Percentiles rank a stretch among this genome's conserved stretches.
Evolutionary conservation across 768 basidiomycete species (phyloP).

Genomic region (Paxillus involutus): DNA sequence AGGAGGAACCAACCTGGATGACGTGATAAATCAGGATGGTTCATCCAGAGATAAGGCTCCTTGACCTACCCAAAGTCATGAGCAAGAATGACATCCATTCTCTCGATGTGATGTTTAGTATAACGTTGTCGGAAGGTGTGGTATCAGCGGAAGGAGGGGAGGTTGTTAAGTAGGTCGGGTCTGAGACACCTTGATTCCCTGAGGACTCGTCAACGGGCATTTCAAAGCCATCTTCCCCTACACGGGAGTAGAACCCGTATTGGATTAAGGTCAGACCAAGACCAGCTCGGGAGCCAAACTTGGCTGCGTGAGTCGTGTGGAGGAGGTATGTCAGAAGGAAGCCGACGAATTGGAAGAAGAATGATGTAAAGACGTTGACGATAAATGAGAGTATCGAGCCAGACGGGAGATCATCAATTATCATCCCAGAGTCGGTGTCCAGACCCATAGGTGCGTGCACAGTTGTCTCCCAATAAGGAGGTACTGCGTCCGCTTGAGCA

Average conservation of each 20-base stretch:
- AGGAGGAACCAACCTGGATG: constrained; percentile 87
- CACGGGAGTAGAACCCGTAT: constrained; percentile 76
- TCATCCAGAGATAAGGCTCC: not conserved
- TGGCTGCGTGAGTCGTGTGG: constrained; percentile 88
- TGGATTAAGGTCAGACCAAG: constrained; percentile 96
- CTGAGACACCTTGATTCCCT: constrained; percentile 11
- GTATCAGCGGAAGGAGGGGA: constrained; percentile 26
- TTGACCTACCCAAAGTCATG: constrained; percentile 74
- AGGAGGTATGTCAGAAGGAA: constrained; percentile 92
- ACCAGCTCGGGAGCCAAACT: constrained; percentile 90
- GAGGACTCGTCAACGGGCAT: constrained; percentile 15
- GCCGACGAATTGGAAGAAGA: constrained; percentile 97
- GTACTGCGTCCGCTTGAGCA: constrained; percentile 87
- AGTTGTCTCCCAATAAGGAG: constrained; percentile 96
- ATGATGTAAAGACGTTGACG: constrained; percentile 80
- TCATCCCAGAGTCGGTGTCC: constrained; percentile 59
- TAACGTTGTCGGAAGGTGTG: constrained; percentile 6
- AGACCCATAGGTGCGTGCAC: constrained; percentile 72
- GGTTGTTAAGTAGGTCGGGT: constrained; percentile 23
- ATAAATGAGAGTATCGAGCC: constrained; percentile 75
- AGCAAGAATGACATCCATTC: constrained; percentile 92
- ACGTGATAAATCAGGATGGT: not conserved
- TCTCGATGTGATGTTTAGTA: constrained; percentile 49
- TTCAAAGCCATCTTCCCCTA: constrained; percentile 31
- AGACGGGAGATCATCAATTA: constrained; percentile 89